Evolutionary conservation across 805 yeast genomes (phyloP).

Genomic region (Yarrowia yakushimensis): DNA sequence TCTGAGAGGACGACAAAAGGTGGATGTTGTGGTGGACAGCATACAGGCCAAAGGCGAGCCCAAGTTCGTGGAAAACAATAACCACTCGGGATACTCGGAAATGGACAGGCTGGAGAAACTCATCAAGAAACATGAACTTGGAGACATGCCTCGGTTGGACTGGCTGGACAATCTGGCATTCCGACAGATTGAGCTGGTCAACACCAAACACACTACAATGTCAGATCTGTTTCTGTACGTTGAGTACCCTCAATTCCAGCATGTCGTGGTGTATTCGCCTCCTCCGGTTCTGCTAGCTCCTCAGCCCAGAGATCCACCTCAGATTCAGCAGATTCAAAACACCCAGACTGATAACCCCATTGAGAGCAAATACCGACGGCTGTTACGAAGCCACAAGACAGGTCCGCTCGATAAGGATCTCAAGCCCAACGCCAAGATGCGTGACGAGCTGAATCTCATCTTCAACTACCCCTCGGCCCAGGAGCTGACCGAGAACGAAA

Average conservation of each 20-base stretch:
- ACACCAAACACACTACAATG: slow-evolving; percentile 18
- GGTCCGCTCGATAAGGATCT: slow-evolving; percentile 76
- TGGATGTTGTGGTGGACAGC: neutral
- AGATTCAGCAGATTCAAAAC: slow-evolving; percentile 15
- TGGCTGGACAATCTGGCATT: slow-evolving; percentile 76
- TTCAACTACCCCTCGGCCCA: slow-evolving; percentile 79
- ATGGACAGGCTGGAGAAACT: slow-evolving; percentile 51
- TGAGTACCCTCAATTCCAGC: slow-evolving; percentile 62
- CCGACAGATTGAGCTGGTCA: slow-evolving; percentile 48
- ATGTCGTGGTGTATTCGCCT: slow-evolving; percentile 10
- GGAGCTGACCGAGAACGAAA: slow-evolving; percentile 74
- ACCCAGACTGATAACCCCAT: slow-evolving; percentile 61
- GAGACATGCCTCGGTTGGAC: slow-evolving; percentile 54
- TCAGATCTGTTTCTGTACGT: slow-evolving; percentile 44
- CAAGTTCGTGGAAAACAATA: neutral
- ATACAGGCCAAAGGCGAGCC: neutral
- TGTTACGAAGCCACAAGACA: slow-evolving; percentile 79
- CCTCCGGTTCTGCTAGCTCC: slow-evolving; percentile 5
- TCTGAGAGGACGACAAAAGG: slow-evolving; percentile 2
- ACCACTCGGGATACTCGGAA: slow-evolving; percentile 31
- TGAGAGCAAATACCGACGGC: slow-evolving; percentile 77
- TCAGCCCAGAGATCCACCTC: slow-evolving; percentile 43
- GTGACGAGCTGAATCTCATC: slow-evolving; percentile 69
- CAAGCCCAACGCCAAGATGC: slow-evolving; percentile 79
- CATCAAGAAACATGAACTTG: slow-evolving; percentile 62